Evolutionary conservation across 1,139 yeast genomes (phyloP), one percentile per base, ranked within the genome.

Genomic region (Candida neerlandica): DNA sequence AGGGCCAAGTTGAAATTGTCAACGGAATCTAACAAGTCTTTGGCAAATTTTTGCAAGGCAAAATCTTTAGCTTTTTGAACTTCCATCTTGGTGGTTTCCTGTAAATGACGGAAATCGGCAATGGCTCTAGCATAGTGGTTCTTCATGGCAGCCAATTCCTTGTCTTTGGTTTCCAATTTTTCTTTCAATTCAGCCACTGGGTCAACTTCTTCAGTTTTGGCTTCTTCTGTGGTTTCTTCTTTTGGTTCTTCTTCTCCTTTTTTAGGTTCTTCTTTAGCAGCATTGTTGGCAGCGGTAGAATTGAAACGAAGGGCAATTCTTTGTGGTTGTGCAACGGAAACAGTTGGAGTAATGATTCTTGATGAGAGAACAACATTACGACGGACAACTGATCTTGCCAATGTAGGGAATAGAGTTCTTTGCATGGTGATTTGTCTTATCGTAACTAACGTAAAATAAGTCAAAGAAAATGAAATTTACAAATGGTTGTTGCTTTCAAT

Each of bases 101-200:
- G 97, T 60, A 92, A 77, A 73, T 89, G 90, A 63, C 96, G 85
- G 85, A 90, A 92, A 67, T 92, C 97, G 21, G 97, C 97, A 50
- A 90, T 80, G 29, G 96, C 82, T 61, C 96, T 83, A 53, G 90
- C 79, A 64, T 88, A 86, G 60, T 85, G 85, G 69, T 90, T 95
- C 71, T 89, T 90, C 75, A 88, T 75, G 60, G 86, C 89, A 27
- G 91, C 94, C 55, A 80, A 77, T 55, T 90, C 96, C 66, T 88
- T 89, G 63, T 86, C 92, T 69, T 89, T 89, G 55, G 78, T 77
- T 40, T 72, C 78, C 56, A 82, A 75, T 65, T 86, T 84, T 37
- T 73, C 73, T 64, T 81, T 73, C 55, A 85, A 67, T 48, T 79
- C 82, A 42, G 67, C 71, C 23, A 76, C 49, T 27, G 65, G 60